Base-by-base conservation (phyloP, 768 basidiomycete genomes). In the Tremella fuciformis region DNA sequence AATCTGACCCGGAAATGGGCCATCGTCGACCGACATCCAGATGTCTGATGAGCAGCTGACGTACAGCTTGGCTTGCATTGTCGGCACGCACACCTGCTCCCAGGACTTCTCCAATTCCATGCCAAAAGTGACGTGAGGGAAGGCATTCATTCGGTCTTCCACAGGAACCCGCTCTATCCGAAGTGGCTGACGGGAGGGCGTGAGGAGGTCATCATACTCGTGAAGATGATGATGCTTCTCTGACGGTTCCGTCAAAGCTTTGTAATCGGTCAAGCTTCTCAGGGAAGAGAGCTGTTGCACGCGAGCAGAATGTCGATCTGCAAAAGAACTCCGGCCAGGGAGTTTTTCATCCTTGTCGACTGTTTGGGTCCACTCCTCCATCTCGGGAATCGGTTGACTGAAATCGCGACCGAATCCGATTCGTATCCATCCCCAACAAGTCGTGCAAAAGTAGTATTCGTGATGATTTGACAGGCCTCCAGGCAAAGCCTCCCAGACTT, bases 391-490 rank as follows among this genome's bases (percentile, higher is more conserved):
- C 1, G 59, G 19, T 0, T 48, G 53, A 13, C 39, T 39, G 8
- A 44, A 26, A 13, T 57, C 64, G 18, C 24, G 41, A 13, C 64
- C 60, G 13, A 54, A 29, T 0, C 41, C 55, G 13, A 73, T 64
- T 13, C 64, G 24, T 1, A 73, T 29, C 71, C 71, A 73, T 3
- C 56, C 66, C 69, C 71, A 69, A 40, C 71, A 73, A 0, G 58
- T 61, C 18, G 58, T 39, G 46, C 71, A 73, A 53, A 73, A 73
- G 47, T 66, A 73, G 64, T 65, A 73, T 13, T 70, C 57, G 2
- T 49, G 24, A 53, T 60, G 59, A 21, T 44, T 26, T 16, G 58
- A 26, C 22, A 42, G 18, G 19, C 60, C 59, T 22, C 70, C 70
- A 16, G 70, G 70, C 25, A 60, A 53, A 3, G 70, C 65, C 18